phyloP scores from a whole-genome alignment of 139 green algal species.

The Diplosphaera chodatii region DNA sequence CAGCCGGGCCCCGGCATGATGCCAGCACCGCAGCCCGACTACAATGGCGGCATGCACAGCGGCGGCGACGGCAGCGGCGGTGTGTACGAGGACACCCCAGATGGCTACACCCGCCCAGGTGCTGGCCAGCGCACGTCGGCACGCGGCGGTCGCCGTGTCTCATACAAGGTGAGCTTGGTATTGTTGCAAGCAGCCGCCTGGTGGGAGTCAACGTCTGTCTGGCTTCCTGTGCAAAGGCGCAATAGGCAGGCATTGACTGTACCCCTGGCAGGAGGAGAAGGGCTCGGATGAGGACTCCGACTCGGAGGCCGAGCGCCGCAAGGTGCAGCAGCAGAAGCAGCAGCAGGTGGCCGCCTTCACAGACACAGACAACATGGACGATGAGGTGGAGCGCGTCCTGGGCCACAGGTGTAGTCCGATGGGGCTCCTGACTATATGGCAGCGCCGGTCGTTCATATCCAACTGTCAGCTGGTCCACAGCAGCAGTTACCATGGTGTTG shows the following conservation, averaged over 20 bases:
- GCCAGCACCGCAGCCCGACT: too few species aligned
- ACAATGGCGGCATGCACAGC: too few species aligned
- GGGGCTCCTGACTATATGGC: too few species aligned
- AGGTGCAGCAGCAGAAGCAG: neutral
- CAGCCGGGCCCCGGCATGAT: neutral
- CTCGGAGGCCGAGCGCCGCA: neutral
- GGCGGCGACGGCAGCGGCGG: too few species aligned
- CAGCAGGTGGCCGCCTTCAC: slow-evolving; percentile 7
- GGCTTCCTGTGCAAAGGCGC: too few species aligned
- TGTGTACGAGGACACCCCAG: neutral
- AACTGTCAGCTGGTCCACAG: too few species aligned
- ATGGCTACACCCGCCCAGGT: neutral
- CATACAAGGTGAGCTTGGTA: neutral
- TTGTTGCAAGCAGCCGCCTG: too few species aligned
- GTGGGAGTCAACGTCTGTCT: too few species aligned
- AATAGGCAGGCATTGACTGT: too few species aligned
- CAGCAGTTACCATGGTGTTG: too few species aligned
- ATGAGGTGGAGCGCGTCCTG: slow-evolving; percentile 66
- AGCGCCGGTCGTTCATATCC: too few species aligned
- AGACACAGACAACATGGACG: slow-evolving; percentile 29
- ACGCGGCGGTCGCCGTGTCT: neutral
- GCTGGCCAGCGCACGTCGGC: too few species aligned
- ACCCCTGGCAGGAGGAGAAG: neutral
- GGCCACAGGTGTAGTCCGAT: slow-evolving; percentile 40
- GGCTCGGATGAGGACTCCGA: neutral